Evolutionary conservation across 495 filamentous ascomycete species (phyloP), one percentile per base, ranked within the genome.

Genomic region (Penicillium canariense): DNA sequence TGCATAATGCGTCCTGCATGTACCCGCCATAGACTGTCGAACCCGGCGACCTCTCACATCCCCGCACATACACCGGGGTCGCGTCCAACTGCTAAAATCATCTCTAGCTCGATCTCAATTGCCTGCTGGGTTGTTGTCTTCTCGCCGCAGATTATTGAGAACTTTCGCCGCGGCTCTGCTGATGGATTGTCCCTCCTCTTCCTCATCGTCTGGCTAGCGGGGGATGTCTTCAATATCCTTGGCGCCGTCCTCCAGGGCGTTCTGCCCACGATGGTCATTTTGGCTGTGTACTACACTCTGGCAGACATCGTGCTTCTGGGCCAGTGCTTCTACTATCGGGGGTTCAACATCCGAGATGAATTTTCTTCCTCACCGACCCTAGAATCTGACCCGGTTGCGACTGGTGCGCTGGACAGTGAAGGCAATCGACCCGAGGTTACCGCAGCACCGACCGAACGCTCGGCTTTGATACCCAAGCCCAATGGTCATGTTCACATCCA

Each of bases 101-200:
- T 40, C 30, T n/a, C 23, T 22, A 92, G 89, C 8, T 96, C 92
- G 2, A 91, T 98, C 57, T 94, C 89, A 22, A 96, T 98, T 62
- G 91, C 92, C 39, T 96, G 91, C 66, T 98, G 94, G 94, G 87
- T 98, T 17, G 91, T 97, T 25, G 94, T 98, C 32, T 98, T 96
- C 76, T 91, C 92, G 0, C 94, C 94, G 8, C 94, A 98, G 55
- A 98, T 98, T 59, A 81, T 96, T 60, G 91, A 96, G 65, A 97
- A 97, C 63, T 96, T 97, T 72, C 85, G 84, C 48, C 85, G 94
- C 31, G 74, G 82, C 57, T 94, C 89, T 28, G 90, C 92, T 39
- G 89, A 97, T 66, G 94, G 90, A 5, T 81, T 98, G 0, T 96
- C 90, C 0, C 81, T 97, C 46, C 81, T 88, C 25, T 98, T 98